These are phyloP conservation scores for Rosa rugosa DNA, from an alignment of 306 rosid species.

Conservation along the genomic window DNA sequence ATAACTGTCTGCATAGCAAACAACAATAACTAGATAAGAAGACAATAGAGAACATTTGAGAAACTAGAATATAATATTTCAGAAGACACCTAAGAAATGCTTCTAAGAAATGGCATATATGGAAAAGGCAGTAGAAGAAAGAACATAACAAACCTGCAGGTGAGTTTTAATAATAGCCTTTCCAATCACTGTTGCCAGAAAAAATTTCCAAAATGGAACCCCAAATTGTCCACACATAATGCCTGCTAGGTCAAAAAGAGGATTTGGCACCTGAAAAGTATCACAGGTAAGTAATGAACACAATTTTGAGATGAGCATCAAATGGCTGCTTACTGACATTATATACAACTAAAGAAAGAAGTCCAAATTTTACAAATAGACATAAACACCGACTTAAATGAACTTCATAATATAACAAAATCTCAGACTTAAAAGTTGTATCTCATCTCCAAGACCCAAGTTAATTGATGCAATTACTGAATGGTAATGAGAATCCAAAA, in stretches of 20 bases:
- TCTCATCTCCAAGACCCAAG: neutral
- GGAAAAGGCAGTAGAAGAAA: neutral
- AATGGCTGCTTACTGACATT: neutral
- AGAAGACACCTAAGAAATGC: neutral
- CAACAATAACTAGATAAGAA: constrained; percentile 14
- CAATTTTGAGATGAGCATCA: neutral
- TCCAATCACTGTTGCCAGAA: constrained; percentile 84
- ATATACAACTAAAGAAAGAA: neutral
- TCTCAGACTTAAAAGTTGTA: neutral
- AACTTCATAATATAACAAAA: neutral
- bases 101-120: neutral
- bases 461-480: neutral
- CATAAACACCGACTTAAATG: neutral
- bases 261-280: constrained; percentile 87
- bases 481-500: neutral
- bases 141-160: constrained; percentile 71
- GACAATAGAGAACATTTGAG: neutral
- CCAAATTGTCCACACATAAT: constrained; percentile 99
- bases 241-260: constrained; percentile 98
- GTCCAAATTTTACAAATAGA: neutral
- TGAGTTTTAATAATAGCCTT: constrained; percentile 95
- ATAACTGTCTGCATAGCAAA: constrained; percentile 63
- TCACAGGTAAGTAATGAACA: constrained; percentile 11
- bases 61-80: neutral
- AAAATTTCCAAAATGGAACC: constrained; percentile 84